Percentiles rank a stretch among this genome's conserved stretches.
Conservation (phyloP, 768 basidiomycete species). For the Punctularia strigosozonata region DNA sequence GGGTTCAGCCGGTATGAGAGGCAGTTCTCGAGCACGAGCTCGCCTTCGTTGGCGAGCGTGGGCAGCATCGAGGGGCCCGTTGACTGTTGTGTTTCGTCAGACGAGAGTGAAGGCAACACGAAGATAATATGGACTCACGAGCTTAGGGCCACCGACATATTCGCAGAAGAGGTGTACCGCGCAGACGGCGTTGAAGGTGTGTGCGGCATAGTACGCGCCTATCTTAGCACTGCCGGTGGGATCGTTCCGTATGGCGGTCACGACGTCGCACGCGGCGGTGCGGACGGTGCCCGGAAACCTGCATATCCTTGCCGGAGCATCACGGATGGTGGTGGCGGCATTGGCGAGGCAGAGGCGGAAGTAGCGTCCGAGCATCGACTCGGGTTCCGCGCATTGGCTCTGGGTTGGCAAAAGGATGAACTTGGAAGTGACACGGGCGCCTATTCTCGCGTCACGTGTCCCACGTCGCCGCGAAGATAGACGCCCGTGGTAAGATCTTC, state of each 20-base stretch:
- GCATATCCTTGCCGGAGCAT: too few species aligned
- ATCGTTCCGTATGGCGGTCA: too few species aligned
- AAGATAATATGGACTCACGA: slow-evolving; percentile 24
- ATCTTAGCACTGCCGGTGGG: too few species aligned
- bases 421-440: slow-evolving; percentile 7
- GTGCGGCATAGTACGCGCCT: too few species aligned
- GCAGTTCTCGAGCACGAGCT: slow-evolving; percentile 53
- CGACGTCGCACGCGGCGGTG: too few species aligned
- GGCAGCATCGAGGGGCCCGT: slow-evolving; percentile 75
- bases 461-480: background rate
- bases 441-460: slow-evolving; percentile 4
- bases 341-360: too few species aligned
- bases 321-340: too few species aligned
- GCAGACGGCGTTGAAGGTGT: slow-evolving; percentile 46
- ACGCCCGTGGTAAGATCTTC: slow-evolving; percentile 1
- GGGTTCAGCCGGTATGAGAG: slow-evolving; percentile 41
- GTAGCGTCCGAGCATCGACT: too few species aligned
- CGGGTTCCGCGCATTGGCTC: too few species aligned
- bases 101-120: slow-evolving; percentile 1
- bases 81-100: slow-evolving; percentile 30
- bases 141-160: slow-evolving; percentile 44
- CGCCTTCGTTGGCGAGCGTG: slow-evolving; percentile 48
- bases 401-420: too few species aligned
- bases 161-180: slow-evolving; percentile 51
- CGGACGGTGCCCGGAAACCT: too few species aligned